Conservation (phyloP, 2,329 filamentous ascomycete genomes). For the Colletotrichum echinochloae region DNA sequence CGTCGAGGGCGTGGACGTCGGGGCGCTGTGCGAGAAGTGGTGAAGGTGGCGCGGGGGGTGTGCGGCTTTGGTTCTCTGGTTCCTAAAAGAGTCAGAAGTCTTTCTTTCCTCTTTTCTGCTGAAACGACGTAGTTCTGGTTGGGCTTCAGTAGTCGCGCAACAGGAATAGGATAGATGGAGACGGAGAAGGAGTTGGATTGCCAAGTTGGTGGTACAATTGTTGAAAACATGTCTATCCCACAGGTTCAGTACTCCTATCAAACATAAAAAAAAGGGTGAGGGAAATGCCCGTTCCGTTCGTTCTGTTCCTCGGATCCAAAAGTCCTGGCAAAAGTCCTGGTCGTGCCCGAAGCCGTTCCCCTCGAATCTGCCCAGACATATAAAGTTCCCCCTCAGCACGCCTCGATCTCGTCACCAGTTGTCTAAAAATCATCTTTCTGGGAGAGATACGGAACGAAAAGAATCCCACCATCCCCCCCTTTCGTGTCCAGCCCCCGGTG, state of each 20-base stretch:
- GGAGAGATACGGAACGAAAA: no score
- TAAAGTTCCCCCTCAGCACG: not conserved
- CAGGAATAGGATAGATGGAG: not conserved
- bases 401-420: not conserved
- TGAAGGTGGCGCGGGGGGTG: no score
- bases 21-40: constrained; percentile 25
- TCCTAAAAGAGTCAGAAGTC: not conserved
- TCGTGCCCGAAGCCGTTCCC: not conserved
- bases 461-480: not conserved
- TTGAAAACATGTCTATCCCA: constrained; percentile 29
- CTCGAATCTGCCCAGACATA: constrained; percentile 1
- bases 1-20: constrained; percentile 33
- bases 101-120: not conserved
- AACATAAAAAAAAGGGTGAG: constrained; percentile 11
- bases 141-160: not conserved
- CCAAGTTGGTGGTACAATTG: constrained; percentile 35
- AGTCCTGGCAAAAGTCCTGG: no score
- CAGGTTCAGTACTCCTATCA: constrained; percentile 23
- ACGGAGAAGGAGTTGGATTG: not conserved
- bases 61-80: no score
- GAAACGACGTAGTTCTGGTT: no score
- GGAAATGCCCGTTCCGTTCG: no score
- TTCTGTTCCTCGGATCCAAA: constrained; percentile 17
- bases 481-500: not conserved
- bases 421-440: not conserved